phyloP scores from a whole-genome alignment of 805 yeast genomes.

The Allodekkera sacchari region DNA sequence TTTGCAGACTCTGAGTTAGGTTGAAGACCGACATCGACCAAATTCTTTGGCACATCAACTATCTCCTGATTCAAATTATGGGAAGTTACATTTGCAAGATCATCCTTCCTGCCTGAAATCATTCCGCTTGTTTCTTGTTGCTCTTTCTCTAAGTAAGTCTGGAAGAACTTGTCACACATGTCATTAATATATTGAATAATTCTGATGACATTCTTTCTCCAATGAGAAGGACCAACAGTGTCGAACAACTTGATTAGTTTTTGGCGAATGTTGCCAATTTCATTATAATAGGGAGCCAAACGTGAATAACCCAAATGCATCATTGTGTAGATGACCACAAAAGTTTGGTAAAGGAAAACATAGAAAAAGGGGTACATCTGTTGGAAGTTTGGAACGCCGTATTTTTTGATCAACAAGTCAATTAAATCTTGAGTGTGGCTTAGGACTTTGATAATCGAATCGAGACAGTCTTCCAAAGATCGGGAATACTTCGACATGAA shows the following conservation, averaged over 20 bases:
- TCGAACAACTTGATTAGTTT: conserved; percentile 25
- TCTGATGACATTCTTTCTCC: conserved; percentile 24
- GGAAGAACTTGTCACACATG: conserved; percentile 24
- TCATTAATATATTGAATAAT: conserved; percentile 25
- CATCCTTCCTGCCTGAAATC: neutral
- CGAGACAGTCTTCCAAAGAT: conserved; percentile 30
- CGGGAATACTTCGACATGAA: conserved; percentile 31
- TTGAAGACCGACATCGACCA: no score
- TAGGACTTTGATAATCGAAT: conserved; percentile 30
- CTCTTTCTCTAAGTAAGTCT: conserved; percentile 11
- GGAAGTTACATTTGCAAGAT: neutral
- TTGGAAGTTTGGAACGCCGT: conserved; percentile 25
- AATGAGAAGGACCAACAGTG: conserved; percentile 15
- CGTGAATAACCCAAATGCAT: conserved; percentile 34
- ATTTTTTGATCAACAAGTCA: conserved; percentile 25
- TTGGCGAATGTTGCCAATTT: conserved; percentile 17
- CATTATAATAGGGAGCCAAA: conserved; percentile 17
- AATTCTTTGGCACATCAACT: no score
- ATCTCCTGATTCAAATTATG: no score
- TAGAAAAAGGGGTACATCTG: conserved; percentile 37
- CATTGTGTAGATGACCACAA: conserved; percentile 41
- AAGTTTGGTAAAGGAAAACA: conserved; percentile 42
- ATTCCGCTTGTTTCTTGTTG: conserved; percentile 1
- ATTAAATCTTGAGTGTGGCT: conserved; percentile 29
- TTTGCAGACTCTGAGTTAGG: no score